Evolutionary conservation across 371 early-diverging fungal species (phyloP).

Genomic region (Batkoa obscura): DNA sequence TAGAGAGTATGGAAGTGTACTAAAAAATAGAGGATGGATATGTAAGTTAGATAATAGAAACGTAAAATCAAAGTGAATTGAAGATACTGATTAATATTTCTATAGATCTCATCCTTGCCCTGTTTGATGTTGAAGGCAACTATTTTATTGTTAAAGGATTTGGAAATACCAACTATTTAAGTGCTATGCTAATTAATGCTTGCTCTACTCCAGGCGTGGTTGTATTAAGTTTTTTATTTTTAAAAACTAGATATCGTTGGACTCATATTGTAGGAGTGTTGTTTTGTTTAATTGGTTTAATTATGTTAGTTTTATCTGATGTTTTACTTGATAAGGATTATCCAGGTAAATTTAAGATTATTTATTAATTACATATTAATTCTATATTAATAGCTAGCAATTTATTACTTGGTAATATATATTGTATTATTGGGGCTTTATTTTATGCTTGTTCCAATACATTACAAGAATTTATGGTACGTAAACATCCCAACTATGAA

Average conservation of each 20-base stretch:
- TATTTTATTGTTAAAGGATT: conserved; percentile 58
- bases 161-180: conserved; percentile 44
- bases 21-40: conserved; percentile 23
- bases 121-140: conserved; percentile 61
- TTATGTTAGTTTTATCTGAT: conserved; percentile 38
- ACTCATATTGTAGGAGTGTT: conserved; percentile 43
- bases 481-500: conserved; percentile 44
- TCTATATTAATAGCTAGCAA: conserved; percentile 17
- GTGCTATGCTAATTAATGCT: conserved; percentile 50
- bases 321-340: conserved; percentile 8
- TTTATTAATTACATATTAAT: neutral
- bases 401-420: conserved; percentile 42
- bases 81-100: no score
- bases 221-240: conserved; percentile 32
- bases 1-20: conserved; percentile 23
- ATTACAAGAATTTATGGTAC: conserved; percentile 41
- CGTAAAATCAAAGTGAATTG: no score
- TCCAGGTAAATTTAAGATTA: neutral
- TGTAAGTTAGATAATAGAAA: neutral
- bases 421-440: conserved; percentile 42
- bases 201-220: conserved; percentile 55
- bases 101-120: conserved; percentile 11
- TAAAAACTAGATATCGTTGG: conserved; percentile 36
- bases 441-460: conserved; percentile 49
- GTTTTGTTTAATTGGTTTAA: conserved; percentile 40